Percentiles rank a stretch among this genome's conserved stretches.
phyloP scores from a whole-genome alignment of 768 basidiomycete species.

The Paxillus ammoniavirescens region DNA sequence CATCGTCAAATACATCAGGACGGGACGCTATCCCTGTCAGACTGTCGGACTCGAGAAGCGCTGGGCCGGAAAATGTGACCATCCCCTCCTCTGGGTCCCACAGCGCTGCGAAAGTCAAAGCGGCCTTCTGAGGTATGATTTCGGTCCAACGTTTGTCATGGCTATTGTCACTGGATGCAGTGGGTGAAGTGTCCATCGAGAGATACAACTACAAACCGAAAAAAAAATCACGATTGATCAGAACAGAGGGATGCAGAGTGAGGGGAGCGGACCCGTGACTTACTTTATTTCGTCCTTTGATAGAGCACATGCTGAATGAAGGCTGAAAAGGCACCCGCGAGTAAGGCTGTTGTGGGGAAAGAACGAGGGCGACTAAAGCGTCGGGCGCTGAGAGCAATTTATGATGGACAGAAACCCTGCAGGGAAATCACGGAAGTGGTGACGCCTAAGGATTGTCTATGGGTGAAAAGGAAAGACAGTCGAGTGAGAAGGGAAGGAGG shows the following conservation, averaged over 20 bases:
- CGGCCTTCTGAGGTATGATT: slow-evolving; percentile 52
- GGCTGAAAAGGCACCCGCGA: neutral
- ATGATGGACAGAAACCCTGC: neutral
- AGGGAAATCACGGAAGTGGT: neutral
- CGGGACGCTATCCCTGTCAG: slow-evolving; percentile 5
- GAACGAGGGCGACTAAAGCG: neutral
- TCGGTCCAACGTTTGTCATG: slow-evolving; percentile 52
- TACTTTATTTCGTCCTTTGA: slow-evolving; percentile 22
- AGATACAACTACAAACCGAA: slow-evolving; percentile 18
- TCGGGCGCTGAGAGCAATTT: neutral
- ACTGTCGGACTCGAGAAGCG: slow-evolving; percentile 37
- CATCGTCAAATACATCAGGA: slow-evolving; percentile 17
- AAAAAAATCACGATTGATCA: neutral
- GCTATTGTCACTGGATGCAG: slow-evolving; percentile 7
- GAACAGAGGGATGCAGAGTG: neutral
- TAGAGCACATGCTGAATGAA: slow-evolving; percentile 12
- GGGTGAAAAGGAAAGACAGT: neutral
- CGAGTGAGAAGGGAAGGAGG: neutral
- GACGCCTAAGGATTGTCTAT: neutral
- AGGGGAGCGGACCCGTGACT: neutral
- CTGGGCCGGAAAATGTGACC: slow-evolving; percentile 53
- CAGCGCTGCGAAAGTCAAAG: slow-evolving; percentile 56
- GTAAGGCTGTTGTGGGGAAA: neutral
- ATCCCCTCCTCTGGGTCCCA: slow-evolving; percentile 60
- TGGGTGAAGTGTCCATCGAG: slow-evolving; percentile 19